Evolutionary conservation across 208 protist species (phyloP).

Genomic region (Leishmania amazonensis): DNA sequence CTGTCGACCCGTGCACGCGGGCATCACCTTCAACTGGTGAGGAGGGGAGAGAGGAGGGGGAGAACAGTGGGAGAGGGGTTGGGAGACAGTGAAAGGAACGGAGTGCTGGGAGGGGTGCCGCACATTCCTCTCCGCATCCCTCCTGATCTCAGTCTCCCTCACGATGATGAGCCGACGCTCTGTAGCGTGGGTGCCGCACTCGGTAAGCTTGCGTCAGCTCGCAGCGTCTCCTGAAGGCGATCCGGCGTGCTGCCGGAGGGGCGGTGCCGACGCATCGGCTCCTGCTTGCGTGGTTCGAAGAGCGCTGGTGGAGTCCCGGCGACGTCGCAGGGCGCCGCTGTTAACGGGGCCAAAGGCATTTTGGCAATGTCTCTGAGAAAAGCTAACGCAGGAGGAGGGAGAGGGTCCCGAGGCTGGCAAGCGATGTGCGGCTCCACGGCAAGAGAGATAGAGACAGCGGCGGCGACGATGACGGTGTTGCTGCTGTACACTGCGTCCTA

Average conservation of each 20-base stretch:
- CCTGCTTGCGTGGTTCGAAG: constrained; percentile 42
- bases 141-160: neutral
- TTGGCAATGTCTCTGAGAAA: neutral
- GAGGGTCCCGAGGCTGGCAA: no score
- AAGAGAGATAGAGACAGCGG: neutral
- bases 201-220: constrained; percentile 1
- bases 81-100: neutral
- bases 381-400: neutral
- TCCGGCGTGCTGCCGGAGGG: constrained; percentile 24
- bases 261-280: constrained; percentile 28
- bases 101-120: neutral
- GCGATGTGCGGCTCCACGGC: no score
- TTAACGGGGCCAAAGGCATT: neutral
- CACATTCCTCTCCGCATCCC: neutral
- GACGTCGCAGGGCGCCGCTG: neutral
- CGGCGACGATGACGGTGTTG: neutral
- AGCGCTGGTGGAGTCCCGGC: constrained; percentile 13
- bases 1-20: neutral
- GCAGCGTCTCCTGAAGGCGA: constrained; percentile 1
- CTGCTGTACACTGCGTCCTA: neutral
- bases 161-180: constrained; percentile 15
- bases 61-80: neutral
- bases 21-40: neutral
- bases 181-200: constrained; percentile 30
- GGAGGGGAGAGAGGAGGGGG: neutral